phyloP scores from a whole-genome alignment of 805 yeast genomes.

The Wickerhamomyces bovis region DNA sequence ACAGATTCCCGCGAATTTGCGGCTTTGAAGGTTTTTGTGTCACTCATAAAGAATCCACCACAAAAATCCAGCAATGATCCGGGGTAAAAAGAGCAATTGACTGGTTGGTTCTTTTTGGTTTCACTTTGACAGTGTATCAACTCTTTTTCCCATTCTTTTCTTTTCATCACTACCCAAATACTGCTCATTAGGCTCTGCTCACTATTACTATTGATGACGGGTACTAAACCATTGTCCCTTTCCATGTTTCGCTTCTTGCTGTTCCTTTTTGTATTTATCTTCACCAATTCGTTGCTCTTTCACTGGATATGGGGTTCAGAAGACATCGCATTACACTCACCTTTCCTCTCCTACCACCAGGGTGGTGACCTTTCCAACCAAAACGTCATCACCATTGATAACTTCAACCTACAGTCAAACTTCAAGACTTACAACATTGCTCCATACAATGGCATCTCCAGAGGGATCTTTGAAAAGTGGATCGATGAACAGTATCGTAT shows the following conservation, averaged over 20 bases:
- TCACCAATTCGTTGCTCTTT: neutral
- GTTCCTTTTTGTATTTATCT: neutral
- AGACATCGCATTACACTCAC: no score
- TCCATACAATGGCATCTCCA: constrained; percentile 16
- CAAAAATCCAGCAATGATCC: no score
- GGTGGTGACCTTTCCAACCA: neutral
- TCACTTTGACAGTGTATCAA: no score
- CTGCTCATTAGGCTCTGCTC: neutral
- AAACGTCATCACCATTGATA: constrained; percentile 9
- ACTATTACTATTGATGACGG: no score
- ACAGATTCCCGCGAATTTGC: no score
- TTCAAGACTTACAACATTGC: constrained; percentile 14
- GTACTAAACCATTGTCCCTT: no score
- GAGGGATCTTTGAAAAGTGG: constrained; percentile 40
- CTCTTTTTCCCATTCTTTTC: no score
- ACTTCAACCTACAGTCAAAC: constrained; percentile 20
- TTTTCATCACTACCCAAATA: no score
- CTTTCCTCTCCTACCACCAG: neutral
- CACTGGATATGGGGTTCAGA: neutral
- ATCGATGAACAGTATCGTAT: constrained; percentile 32
- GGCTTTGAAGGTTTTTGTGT: no score
- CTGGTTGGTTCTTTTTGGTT: no score
- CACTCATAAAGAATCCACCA: no score
- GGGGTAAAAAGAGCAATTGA: no score
- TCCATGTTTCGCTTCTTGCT: neutral